Base-by-base conservation (phyloP, 73 alveolate species). In the Symbiodinium natans region DNA sequence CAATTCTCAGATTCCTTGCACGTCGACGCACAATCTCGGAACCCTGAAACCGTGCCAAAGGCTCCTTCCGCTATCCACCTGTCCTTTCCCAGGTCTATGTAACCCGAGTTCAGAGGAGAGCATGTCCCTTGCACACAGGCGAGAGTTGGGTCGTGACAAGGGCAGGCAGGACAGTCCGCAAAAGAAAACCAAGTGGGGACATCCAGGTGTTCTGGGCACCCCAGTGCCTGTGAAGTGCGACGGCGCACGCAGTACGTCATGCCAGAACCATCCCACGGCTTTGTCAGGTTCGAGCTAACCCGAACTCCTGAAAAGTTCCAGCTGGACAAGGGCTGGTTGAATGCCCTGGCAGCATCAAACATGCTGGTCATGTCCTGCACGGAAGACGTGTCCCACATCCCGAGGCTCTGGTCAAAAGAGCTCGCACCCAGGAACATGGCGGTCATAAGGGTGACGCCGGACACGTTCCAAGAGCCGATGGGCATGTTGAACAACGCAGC, bases 391-490 rank as follows among this genome's bases (percentile, higher is more conserved):
- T 93, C 85, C 99, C 99, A 93, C 39, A 68, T 3, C 48, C 86
- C 90, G 17, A 93, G 27, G 90, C 77, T 94, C n/a, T 93, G 99
- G 56, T 93, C 77, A 68, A 74, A 93, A 29, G 21, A 21, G 4
- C 80, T 59, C 17, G 99, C 99, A 77, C 77, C 46, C 41, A 31
- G 9, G 48, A 93, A 93, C 92, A 77, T 77, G 2, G 36, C 83
- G 54, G n/a, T 39, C 68, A 77, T 41, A 33, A 41, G 68, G 17
- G 94, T 93, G 59, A 93, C 99, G 46, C 73, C 17, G 92, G 85
- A 71, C 31, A 42, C 71, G 63, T 93, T 85, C 99, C 99, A 93
- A 34, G 94, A 29, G 27, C 93, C 90, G 17, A 93, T 93, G 39
- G 75, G 48, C 90, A 3, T 41, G 82, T 93, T 93, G 92, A 93